Percentiles rank a stretch among this genome's conserved stretches.
Conservation (phyloP, 2,329 filamentous ascomycete species). For the Fusarium sp. region DNA sequence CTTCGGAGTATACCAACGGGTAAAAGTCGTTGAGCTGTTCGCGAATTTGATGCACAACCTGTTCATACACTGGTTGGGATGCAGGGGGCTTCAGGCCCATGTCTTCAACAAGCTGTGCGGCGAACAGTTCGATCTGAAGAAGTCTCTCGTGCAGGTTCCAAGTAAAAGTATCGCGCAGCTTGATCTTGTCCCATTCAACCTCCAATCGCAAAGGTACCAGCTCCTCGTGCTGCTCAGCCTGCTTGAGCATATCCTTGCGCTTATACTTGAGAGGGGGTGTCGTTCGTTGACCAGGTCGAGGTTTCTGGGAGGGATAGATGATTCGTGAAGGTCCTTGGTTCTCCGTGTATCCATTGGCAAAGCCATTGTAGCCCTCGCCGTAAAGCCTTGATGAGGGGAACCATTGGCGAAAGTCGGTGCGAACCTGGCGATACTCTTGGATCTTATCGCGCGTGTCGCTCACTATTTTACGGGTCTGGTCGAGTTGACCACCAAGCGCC, state of each 20-base stretch:
- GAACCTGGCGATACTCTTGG: conserved; percentile 75
- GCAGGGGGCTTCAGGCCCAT: conserved; percentile 82
- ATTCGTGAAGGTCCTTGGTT: conserved; percentile 74
- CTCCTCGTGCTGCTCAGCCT: conserved; percentile 92
- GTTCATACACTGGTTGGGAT: conserved; percentile 71
- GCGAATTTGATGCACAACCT: conserved; percentile 76
- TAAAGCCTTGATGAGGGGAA: conserved; percentile 71
- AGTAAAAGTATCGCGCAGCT: conserved; percentile 95
- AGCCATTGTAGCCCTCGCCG: conserved; percentile 86
- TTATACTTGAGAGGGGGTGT: conserved; percentile 79
- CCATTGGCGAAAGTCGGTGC: conserved; percentile 65
- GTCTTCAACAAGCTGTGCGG: conserved; percentile 91
- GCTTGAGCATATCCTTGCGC: conserved; percentile 83
- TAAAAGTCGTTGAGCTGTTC: conserved; percentile 96
- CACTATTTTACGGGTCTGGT: conserved; percentile 68
- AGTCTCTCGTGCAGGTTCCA: conserved; percentile 97
- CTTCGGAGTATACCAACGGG: conserved; percentile 89
- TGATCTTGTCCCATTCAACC: conserved; percentile 95
- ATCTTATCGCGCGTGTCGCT: conserved; percentile 75
- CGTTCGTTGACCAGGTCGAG: conserved; percentile 80
- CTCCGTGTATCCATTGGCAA: conserved; percentile 88
- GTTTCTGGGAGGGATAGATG: conserved; percentile 83
- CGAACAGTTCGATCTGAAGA: conserved; percentile 83
- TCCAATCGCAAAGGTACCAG: conserved; percentile 92
- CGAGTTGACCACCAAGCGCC: conserved; percentile 64